Percentiles rank a stretch among this genome's conserved stretches.
Evolutionary conservation across 2,329 filamentous ascomycete genomes (phyloP).

Genomic region (Alternaria tenuissima): DNA sequence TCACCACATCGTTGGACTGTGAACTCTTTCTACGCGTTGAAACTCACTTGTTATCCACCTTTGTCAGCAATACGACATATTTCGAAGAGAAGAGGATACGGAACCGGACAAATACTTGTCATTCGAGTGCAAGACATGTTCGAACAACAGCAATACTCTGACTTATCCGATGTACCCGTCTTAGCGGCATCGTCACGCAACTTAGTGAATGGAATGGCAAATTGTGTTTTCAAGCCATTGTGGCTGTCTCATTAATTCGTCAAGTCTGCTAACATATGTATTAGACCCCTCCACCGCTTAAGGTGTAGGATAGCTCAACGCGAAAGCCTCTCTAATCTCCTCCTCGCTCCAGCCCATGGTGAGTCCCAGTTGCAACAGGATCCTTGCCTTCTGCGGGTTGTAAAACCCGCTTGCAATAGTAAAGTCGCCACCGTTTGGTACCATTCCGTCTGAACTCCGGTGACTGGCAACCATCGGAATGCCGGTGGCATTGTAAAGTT

Average conservation of each 20-base stretch:
- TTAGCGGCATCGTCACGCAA: background rate
- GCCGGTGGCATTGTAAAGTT: slow-evolving; percentile 56
- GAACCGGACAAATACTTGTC: background rate
- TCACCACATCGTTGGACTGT: background rate
- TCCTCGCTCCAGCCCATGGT: slow-evolving; percentile 48
- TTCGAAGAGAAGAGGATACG: background rate
- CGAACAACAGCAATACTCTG: background rate
- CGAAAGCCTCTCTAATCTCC: slow-evolving; percentile 55
- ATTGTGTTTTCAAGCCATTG: background rate
- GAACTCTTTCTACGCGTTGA: background rate
- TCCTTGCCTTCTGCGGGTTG: slow-evolving; percentile 64
- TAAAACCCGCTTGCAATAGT: slow-evolving; percentile 61
- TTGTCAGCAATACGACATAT: background rate
- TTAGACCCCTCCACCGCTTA: background rate
- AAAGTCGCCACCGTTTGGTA: slow-evolving; percentile 49
- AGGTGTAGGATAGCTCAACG: slow-evolving; percentile 40
- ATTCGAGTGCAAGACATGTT: background rate
- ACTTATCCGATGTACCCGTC: background rate
- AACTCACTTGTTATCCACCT: background rate
- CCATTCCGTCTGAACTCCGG: slow-evolving; percentile 62
- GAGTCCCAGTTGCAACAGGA: slow-evolving; percentile 57
- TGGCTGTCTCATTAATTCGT: background rate
- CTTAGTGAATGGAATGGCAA: background rate
- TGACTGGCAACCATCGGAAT: slow-evolving; percentile 63
- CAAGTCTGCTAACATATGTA: background rate